Percentiles rank a stretch among this genome's conserved stretches.
phyloP scores from a whole-genome alignment of 257 asterid species.

The Nemophila menziesii region DNA sequence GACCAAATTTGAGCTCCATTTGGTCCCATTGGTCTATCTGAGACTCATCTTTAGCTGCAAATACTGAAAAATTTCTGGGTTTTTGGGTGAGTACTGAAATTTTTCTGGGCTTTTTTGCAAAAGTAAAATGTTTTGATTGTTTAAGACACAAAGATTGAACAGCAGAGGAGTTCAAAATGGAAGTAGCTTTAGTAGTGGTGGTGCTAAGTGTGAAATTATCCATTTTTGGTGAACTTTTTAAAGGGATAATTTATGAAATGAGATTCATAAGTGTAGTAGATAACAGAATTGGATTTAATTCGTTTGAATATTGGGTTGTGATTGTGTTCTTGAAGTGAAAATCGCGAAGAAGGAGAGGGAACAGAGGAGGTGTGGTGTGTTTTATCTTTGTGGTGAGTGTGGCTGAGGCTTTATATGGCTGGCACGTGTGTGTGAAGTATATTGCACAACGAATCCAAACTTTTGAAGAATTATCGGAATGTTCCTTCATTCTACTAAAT shows the following conservation, averaged over 20 bases:
- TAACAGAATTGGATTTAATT: conserved; percentile 1
- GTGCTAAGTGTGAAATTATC: conserved; percentile 43
- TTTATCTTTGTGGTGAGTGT: background rate
- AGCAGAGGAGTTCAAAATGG: conserved; percentile 3
- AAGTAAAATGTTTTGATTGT: conserved; percentile 23
- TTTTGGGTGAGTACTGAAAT: conserved; percentile 48
- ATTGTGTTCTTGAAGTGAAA: background rate
- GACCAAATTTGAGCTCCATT: conserved; percentile 91
- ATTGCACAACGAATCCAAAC: background rate
- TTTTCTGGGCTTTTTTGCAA: conserved; percentile 38
- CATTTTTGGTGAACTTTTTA: conserved; percentile 27
- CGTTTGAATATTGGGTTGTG: background rate
- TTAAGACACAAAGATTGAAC: conserved; percentile 16
- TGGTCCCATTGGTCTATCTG: conserved; percentile 68
- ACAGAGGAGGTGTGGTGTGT: conserved; percentile 1
- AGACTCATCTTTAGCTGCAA: conserved; percentile 53
- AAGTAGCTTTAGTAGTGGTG: conserved; percentile 17
- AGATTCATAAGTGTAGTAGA: conserved; percentile 10
- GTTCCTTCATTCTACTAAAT: too few relatives aligned
- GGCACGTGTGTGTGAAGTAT: background rate
- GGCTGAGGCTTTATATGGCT: conserved; percentile 1
- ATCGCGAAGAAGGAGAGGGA: background rate
- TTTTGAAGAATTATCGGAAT: too few relatives aligned
- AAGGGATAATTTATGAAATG: conserved; percentile 21
- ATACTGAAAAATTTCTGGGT: conserved; percentile 35